Evolutionary conservation across 805 yeast species (phyloP).

Genomic region (Candida alai): DNA sequence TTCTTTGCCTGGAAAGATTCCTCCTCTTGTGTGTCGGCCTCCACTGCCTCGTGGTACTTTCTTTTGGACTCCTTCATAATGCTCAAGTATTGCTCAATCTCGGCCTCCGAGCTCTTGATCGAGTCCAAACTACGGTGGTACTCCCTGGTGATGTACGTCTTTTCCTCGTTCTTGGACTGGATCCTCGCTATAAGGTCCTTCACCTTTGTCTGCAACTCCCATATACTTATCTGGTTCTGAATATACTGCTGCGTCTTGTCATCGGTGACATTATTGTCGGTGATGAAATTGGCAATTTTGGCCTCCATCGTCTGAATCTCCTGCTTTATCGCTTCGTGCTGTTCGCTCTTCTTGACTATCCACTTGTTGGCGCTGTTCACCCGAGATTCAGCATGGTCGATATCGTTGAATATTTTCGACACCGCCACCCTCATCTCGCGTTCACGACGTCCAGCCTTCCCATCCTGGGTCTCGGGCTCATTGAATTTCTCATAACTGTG

Average conservation of each 20-base stretch:
- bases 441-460: conserved; percentile 39
- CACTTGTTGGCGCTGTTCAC: conserved; percentile 31
- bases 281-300: conserved; percentile 23
- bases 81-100: conserved; percentile 20
- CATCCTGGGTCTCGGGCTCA: conserved; percentile 37
- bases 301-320: conserved; percentile 24
- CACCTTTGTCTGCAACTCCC: conserved; percentile 45
- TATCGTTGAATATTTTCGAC: conserved; percentile 43
- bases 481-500: conserved; percentile 25
- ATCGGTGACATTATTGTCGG: conserved; percentile 15
- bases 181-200: conserved; percentile 39
- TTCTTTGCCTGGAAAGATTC: conserved; percentile 20
- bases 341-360: conserved; percentile 27
- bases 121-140: conserved; percentile 50
- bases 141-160: conserved; percentile 60
- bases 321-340: conserved; percentile 20
- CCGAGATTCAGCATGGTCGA: conserved; percentile 37
- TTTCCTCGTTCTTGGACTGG: conserved; percentile 52
- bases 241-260: conserved; percentile 20
- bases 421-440: conserved; percentile 43
- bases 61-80: conserved; percentile 16
- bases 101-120: conserved; percentile 39
- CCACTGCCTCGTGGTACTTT: conserved; percentile 18
- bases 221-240: conserved; percentile 37
- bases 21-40: conserved; percentile 20